phyloP scores from a whole-genome alignment of 2,329 filamentous ascomycete genomes.

The Dactylellina cionopaga region DNA sequence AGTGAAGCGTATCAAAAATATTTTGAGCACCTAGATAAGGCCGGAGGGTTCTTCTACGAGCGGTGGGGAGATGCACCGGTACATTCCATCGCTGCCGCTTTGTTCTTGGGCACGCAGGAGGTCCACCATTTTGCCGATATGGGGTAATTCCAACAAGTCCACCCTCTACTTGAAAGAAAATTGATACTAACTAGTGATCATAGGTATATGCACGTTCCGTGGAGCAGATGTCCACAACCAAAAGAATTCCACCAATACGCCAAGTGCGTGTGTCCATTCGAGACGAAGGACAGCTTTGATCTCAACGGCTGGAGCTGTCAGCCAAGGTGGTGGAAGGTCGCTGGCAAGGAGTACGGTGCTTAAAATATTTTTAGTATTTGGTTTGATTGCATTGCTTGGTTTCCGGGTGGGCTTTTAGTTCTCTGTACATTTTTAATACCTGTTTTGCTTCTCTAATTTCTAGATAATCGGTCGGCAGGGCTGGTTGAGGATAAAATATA shows the following conservation, averaged over 20 bases:
- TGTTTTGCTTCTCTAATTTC: neutral
- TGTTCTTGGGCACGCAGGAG: constrained; percentile 54
- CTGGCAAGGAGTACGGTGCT: constrained; percentile 54
- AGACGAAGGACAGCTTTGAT: constrained; percentile 56
- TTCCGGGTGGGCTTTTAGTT: neutral
- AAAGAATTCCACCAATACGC: constrained; percentile 54
- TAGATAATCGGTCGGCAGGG: neutral
- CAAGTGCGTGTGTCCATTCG: constrained; percentile 56
- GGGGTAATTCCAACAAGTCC: constrained; percentile 47
- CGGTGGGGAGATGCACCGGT: constrained; percentile 57
- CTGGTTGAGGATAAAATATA: neutral
- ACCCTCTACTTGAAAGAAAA: neutral
- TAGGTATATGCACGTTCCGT: constrained; percentile 50
- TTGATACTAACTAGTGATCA: constrained; percentile 9
- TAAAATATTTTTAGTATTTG: neutral
- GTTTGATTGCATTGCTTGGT: neutral
- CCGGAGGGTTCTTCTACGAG: constrained; percentile 57
- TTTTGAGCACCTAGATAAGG: constrained; percentile 55
- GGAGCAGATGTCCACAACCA: constrained; percentile 55
- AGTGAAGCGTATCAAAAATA: constrained; percentile 55
- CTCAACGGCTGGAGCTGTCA: constrained; percentile 56
- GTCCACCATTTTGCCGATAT: constrained; percentile 57
- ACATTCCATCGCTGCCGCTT: constrained; percentile 55
- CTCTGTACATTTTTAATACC: neutral
- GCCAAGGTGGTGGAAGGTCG: constrained; percentile 56